These are phyloP conservation scores for Ogataea trehaloabstinens DNA, from an alignment of 805 yeast genomes.

Conservation along the genomic window DNA sequence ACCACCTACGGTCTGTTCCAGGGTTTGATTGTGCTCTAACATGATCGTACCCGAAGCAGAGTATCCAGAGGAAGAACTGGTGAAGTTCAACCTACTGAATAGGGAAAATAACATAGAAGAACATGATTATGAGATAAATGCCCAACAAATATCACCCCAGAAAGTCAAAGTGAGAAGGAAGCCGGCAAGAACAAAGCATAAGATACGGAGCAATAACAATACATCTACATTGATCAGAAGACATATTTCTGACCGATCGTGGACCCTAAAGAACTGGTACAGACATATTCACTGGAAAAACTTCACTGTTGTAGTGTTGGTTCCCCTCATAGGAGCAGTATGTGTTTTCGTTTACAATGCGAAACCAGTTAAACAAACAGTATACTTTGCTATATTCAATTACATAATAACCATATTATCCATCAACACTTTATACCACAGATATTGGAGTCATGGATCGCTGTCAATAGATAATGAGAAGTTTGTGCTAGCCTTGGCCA, in stretches of 20 bases:
- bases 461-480: slow-evolving; percentile 42
- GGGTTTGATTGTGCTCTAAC: no score
- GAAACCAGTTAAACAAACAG: slow-evolving; percentile 31
- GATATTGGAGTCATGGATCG: slow-evolving; percentile 68
- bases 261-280: slow-evolving; percentile 72
- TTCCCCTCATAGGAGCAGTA: slow-evolving; percentile 44
- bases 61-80: slow-evolving; percentile 30
- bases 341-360: slow-evolving; percentile 7
- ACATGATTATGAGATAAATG: slow-evolving; percentile 1
- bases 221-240: slow-evolving; percentile 24
- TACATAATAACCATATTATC: slow-evolving; percentile 66
- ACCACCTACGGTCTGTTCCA: no score
- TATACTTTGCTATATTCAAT: slow-evolving; percentile 50
- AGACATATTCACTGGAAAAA: slow-evolving; percentile 77
- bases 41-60: slow-evolving; percentile 28
- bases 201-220: slow-evolving; percentile 20
- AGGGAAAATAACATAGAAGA: not conserved
- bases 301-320: slow-evolving; percentile 48
- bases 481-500: slow-evolving; percentile 49
- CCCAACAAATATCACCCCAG: slow-evolving; percentile 2
- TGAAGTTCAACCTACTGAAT: slow-evolving; percentile 15
- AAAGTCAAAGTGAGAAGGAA: slow-evolving; percentile 26
- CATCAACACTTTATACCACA: slow-evolving; percentile 80
- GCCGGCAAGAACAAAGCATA: slow-evolving; percentile 26
- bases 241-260: slow-evolving; percentile 70